phyloP scores from a whole-genome alignment of 768 basidiomycete species.

The Suillus weaverae region DNA sequence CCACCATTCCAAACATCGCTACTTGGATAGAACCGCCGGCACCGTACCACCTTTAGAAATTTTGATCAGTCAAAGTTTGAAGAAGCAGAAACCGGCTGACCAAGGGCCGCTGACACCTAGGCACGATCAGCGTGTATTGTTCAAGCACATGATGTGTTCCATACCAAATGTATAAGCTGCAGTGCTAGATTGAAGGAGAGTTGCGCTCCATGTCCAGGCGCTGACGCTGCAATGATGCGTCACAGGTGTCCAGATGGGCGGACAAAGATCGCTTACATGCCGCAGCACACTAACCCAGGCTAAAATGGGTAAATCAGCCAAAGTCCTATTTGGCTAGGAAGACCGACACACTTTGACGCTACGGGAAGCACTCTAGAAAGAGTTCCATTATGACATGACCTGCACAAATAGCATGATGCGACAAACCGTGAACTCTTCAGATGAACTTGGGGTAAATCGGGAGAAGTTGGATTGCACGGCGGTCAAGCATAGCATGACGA shows the following conservation, averaged over 20 bases:
- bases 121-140: background rate
- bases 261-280: constrained; percentile 23
- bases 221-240: constrained; percentile 22
- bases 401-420: background rate
- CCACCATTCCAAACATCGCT: constrained; percentile 38
- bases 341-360: constrained; percentile 29
- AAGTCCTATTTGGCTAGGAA: background rate
- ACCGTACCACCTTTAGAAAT: constrained; percentile 33
- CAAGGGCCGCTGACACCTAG: constrained; percentile 37
- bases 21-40: constrained; percentile 41
- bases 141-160: background rate
- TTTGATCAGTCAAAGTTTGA: constrained; percentile 5
- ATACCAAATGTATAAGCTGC: constrained; percentile 36
- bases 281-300: constrained; percentile 38
- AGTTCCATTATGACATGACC: background rate
- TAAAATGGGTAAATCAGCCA: constrained; percentile 6
- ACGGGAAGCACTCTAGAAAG: constrained; percentile 30
- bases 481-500: constrained; percentile 35
- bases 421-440: constrained; percentile 34
- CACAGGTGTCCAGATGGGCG: background rate
- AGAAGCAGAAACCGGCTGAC: constrained; percentile 11
- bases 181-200: constrained; percentile 37
- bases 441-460: constrained; percentile 32
- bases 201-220: constrained; percentile 43
- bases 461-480: constrained; percentile 36